A percentile compares a stretch with the other conserved stretches of the same genome.
Evolutionary conservation across 2,329 filamentous ascomycete genomes (phyloP).

Genomic region (Didymosphaeria variabile): DNA sequence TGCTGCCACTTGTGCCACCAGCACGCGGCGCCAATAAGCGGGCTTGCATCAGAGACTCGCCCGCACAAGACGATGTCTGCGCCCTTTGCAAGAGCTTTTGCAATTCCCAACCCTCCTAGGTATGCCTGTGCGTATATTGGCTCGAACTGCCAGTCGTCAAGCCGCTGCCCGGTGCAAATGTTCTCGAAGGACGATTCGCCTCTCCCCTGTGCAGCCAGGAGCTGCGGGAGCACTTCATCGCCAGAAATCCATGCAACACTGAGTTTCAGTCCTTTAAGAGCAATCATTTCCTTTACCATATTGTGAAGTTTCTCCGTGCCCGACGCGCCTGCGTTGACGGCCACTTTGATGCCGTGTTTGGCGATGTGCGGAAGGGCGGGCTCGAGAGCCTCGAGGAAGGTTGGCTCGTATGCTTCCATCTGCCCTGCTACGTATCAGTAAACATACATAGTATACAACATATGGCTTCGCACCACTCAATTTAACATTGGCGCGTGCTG

Average conservation of each 20-base stretch:
- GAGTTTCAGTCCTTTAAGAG: constrained; percentile 28
- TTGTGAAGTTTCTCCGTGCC: constrained; percentile 41
- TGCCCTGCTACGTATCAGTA: constrained; percentile 25
- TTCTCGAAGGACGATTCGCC: too few relatives aligned
- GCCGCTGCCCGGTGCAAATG: too few relatives aligned
- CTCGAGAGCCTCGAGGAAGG: constrained; percentile 61
- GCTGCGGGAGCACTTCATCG: too few relatives aligned
- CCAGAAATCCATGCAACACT: constrained; percentile 54
- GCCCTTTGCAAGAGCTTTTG: too few relatives aligned
- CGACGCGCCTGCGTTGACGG: constrained; percentile 45
- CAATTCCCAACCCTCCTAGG: too few relatives aligned
- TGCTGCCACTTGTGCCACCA: too few relatives aligned
- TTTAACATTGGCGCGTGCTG: constrained; percentile 16
- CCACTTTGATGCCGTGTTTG: constrained; percentile 44
- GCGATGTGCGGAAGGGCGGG: constrained; percentile 49
- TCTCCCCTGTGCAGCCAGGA: too few relatives aligned
- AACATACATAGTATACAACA: constrained; percentile 18
- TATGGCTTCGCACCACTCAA: background rate
- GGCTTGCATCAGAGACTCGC: too few relatives aligned
- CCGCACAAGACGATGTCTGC: too few relatives aligned
- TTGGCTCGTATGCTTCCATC: constrained; percentile 59
- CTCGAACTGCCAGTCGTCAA: too few relatives aligned
- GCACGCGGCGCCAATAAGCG: too few relatives aligned
- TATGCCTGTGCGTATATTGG: too few relatives aligned
- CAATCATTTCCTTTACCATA: constrained; percentile 36